Evolutionary conservation across 805 yeast species (phyloP).

Genomic region (Zygosaccharomyces lentus): DNA sequence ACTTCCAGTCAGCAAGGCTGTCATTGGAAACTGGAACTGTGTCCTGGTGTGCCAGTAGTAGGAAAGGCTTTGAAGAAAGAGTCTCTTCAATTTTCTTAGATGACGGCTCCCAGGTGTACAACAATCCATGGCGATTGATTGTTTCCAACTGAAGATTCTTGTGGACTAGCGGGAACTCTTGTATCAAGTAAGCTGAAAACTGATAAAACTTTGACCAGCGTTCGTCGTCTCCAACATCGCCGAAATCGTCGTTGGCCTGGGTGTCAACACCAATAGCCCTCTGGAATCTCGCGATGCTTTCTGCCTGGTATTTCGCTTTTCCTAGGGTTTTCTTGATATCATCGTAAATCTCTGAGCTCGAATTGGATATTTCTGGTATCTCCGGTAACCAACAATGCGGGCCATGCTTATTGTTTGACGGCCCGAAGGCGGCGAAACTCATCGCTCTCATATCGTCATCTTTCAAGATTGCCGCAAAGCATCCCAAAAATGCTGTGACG

Average conservation of each 20-base stretch:
- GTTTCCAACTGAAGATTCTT: conserved; percentile 1
- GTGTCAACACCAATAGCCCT: conserved; percentile 3
- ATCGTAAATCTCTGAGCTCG: neutral
- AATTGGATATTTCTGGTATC: conserved; percentile 3
- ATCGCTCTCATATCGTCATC: neutral
- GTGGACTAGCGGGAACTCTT: conserved; percentile 8
- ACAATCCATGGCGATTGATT: conserved; percentile 3
- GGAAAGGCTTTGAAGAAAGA: conserved; percentile 1
- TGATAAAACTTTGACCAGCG: conserved; percentile 9
- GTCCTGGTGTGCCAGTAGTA: conserved; percentile 6
- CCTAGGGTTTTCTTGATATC: conserved; percentile 1
- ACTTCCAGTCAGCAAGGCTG: conserved; percentile 3
- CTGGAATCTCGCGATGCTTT: conserved; percentile 3
- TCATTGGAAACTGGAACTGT: conserved; percentile 8
- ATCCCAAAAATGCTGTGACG: conserved; percentile 1
- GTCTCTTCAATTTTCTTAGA: neutral
- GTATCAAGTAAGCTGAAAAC: conserved; percentile 9
- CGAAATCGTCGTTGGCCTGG: conserved; percentile 6
- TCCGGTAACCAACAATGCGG: conserved; percentile 3
- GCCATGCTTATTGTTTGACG: neutral
- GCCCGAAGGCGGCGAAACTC: neutral
- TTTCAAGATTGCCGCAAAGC: conserved; percentile 1
- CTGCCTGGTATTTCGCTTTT: neutral
- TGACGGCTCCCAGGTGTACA: conserved; percentile 6
- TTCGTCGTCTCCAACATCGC: conserved; percentile 5